These are phyloP conservation scores for Clathrospora elynae DNA, from an alignment of 2,329 filamentous ascomycete genomes.

Conservation along the genomic window DNA sequence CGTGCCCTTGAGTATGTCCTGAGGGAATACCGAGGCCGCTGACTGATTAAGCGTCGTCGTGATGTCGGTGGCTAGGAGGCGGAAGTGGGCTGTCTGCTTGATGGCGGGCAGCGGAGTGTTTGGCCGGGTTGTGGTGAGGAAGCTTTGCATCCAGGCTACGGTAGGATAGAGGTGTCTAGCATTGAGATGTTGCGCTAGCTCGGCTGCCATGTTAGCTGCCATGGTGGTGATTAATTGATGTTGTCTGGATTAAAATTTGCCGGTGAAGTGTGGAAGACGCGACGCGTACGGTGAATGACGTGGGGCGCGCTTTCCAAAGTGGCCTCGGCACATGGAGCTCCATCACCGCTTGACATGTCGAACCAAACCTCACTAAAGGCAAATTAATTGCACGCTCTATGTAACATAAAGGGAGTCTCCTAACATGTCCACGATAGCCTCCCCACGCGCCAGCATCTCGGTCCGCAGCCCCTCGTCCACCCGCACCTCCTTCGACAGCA, in stretches of 20 bases:
- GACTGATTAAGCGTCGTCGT: constrained; percentile 60
- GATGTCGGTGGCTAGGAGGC: constrained; percentile 79
- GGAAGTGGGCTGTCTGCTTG: constrained; percentile 78
- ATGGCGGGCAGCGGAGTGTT: constrained; percentile 70
- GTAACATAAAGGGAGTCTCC: neutral
- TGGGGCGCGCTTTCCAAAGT: constrained; percentile 21
- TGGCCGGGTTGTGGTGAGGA: constrained; percentile 62
- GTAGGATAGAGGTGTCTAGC: constrained; percentile 62
- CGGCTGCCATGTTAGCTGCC: constrained; percentile 37
- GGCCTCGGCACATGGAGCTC: constrained; percentile 27
- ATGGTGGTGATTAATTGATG: constrained; percentile 24
- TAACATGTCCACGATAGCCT: constrained; percentile 64
- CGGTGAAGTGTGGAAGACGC: constrained; percentile 19
- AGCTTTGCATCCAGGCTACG: constrained; percentile 65
- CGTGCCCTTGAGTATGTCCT: constrained; percentile 60
- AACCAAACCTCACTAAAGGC: constrained; percentile 1
- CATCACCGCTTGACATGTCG: constrained; percentile 1
- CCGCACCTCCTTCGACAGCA: constrained; percentile 69
- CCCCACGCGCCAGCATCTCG: constrained; percentile 63
- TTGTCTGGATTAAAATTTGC: constrained; percentile 1
- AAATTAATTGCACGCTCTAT: neutral
- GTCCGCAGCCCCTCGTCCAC: constrained; percentile 74
- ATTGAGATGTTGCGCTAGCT: constrained; percentile 60
- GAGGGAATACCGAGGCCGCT: constrained; percentile 60
- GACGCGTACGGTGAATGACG: constrained; percentile 33